Evolutionary conservation across 306 rosid species (phyloP), one percentile per base, ranked within the genome.

Genomic region (Ormosia emarginata): DNA sequence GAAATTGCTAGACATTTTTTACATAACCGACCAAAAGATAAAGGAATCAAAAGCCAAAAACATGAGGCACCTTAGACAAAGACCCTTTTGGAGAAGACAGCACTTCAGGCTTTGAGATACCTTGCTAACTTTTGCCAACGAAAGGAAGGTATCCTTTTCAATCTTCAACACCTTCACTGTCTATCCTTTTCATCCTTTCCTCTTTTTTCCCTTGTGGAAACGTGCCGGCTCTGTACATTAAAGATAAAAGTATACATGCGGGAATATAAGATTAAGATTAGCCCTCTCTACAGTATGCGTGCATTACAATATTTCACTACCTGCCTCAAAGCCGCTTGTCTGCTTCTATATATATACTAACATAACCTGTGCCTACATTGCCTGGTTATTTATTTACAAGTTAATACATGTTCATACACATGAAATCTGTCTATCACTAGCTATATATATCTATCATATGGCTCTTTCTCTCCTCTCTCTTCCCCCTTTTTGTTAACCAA

Each of bases 231-330:
- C 80, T 87, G 85, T 43, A 49, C 85, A 80, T 71, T 57, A 78
- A 71, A 86, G 71, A 30, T 74, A 78, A 87, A 79, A 73, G 71
- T 59, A 43, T 74, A 90, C 92, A 88, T 83, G 92, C 88, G 92
- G 86, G 90, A 86, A 80, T 86, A 78, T 79, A 73, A 53, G 78
- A 62, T 74, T 70, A 76, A 61, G 80, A 62, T 79, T 78, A 39
- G 74, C 67, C 15, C 49, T 17, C 55, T 81, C 50, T 37, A 74
- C 80, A 74, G 47, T 73, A 41, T 84, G 84, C 82, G 79, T 87
- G 87, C 77, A 39, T 47, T 52, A 53, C 79, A 66, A 43, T 62
- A 49, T 40, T 62, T n/a, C 71, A 65, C 12, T 37, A 37, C 71
- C 41, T 32, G 57, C 24, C 24, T 24, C 24, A 24, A 1, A 24